Conservation (phyloP, 2,329 filamentous ascomycete species). For the Apiospora malaysiana region DNA sequence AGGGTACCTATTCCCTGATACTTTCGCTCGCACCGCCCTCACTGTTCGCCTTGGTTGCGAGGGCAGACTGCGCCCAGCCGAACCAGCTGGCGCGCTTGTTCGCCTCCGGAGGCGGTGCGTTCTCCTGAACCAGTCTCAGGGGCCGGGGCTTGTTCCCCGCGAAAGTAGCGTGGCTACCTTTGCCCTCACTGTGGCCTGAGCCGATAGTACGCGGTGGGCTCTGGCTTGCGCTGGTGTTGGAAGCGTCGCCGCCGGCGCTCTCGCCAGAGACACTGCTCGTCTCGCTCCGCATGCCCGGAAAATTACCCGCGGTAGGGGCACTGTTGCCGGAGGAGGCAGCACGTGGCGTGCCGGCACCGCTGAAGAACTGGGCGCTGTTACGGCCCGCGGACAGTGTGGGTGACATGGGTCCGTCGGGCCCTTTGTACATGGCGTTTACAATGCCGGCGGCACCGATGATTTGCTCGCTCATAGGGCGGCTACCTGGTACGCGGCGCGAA, state of each 20-base stretch:
- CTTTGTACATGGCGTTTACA: constrained; percentile 89
- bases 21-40: constrained; percentile 40
- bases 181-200: constrained; percentile 37
- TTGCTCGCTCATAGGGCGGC: constrained; percentile 69
- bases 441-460: constrained; percentile 69
- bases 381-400: constrained; percentile 63
- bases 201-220: constrained; percentile 58
- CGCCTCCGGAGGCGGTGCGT: constrained; percentile 55
- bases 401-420: constrained; percentile 68
- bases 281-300: constrained; percentile 73
- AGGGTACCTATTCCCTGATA: constrained; percentile 34
- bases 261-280: constrained; percentile 72
- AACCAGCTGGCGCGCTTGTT: constrained; percentile 71
- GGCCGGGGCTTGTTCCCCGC: constrained; percentile 81
- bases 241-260: constrained; percentile 62
- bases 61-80: constrained; percentile 56
- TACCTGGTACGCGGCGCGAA: constrained; percentile 50
- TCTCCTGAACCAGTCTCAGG: constrained; percentile 85
- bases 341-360: constrained; percentile 33
- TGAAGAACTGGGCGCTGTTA: constrained; percentile 69
- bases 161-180: constrained; percentile 63
- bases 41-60: constrained; percentile 53
- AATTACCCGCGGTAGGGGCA: constrained; percentile 64
- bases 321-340: constrained; percentile 53
- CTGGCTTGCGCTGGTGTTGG: constrained; percentile 52